Evolutionary conservation across 805 yeast genomes (phyloP), one percentile per base, ranked within the genome.

Genomic region (Lipomyces kockii): DNA sequence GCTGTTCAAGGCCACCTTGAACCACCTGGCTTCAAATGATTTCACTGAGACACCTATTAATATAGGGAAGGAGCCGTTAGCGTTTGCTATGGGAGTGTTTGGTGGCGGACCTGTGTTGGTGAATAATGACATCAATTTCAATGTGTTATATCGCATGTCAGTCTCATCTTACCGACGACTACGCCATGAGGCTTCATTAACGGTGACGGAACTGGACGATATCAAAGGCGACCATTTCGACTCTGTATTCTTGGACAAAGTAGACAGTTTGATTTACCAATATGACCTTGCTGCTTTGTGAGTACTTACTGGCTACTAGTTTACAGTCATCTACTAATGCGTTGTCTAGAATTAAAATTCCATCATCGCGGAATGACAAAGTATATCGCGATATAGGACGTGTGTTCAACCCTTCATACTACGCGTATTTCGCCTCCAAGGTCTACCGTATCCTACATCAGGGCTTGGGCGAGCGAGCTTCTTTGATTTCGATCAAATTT

Each of bases 1-100:
- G 80, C 81, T 95, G 61, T 95, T 95, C 82, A 93, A 91, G 76
- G 97, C 97, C 76, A 87, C 91, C 1, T 83, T 95, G 65, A 87
- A 87, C 73, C 93, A 89, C 75, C 76, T 94, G 68, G 96, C 97
- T 2, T 85, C 90, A 2, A 87, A 88, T 83, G 97, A 92, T 77
- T 78, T 93, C 60, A 80, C 84, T 63, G 62, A 56, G 27, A 17
- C 37, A 2, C 72, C 75, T n/a, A 32, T 71, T 22, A 51, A 49
- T 34, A 34, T 67, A 20, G n/a, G 53, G 25, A 34, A 25, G 25
- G 55, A 37, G 20, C 51, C 39, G 3, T 12, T 54, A 12, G 63
- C 25, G 11, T 49, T 60, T 29, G 66, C 43, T 22, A 65, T 55
- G 32, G 52, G 49, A 2, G 61, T 22, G 25, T 60, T 60, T 37